Conservation (phyloP, 1,284 basidiomycete species). For the Trichosporon coremiiforme region DNA sequence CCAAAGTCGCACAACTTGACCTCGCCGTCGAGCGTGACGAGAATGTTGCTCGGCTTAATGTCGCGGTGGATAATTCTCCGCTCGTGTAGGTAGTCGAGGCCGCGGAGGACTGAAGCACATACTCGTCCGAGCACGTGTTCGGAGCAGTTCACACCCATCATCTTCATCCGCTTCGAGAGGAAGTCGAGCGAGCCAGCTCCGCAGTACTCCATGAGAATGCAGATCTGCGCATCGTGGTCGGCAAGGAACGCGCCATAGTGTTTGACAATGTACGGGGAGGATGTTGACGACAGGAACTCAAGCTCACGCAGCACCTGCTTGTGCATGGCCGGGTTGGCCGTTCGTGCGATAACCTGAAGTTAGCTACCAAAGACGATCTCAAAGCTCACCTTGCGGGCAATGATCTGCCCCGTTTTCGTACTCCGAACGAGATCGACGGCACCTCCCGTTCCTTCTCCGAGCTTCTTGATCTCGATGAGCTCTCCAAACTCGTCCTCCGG, state of each 20-base stretch:
- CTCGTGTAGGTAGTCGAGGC: constrained; percentile 87
- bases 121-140: constrained; percentile 91
- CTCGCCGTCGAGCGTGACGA: constrained; percentile 79
- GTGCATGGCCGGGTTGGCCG: constrained; percentile 79
- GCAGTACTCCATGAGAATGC: constrained; percentile 92
- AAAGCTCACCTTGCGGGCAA: constrained; percentile 77
- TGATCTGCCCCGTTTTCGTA: constrained; percentile 62
- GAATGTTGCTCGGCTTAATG: constrained; percentile 95
- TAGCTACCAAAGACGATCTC: not conserved
- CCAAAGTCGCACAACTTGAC: constrained; percentile 96
- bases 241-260: constrained; percentile 96
- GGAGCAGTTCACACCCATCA: constrained; percentile 74
- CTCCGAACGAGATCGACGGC: constrained; percentile 88
- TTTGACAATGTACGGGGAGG: constrained; percentile 83
- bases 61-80: constrained; percentile 93
- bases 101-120: constrained; percentile 87
- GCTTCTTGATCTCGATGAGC: constrained; percentile 69
- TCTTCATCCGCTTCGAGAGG: constrained; percentile 80
- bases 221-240: constrained; percentile 87
- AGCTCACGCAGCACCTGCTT: constrained; percentile 93
- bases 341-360: constrained; percentile 79
- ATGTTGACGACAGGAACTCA: constrained; percentile 80
- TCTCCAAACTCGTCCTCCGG: constrained; percentile 52
- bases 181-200: constrained; percentile 83
- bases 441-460: constrained; percentile 96